Percentiles rank a stretch among this genome's conserved stretches.
Conservation (phyloP, 2,329 filamentous ascomycete species). For the Fusarium compactum region DNA sequence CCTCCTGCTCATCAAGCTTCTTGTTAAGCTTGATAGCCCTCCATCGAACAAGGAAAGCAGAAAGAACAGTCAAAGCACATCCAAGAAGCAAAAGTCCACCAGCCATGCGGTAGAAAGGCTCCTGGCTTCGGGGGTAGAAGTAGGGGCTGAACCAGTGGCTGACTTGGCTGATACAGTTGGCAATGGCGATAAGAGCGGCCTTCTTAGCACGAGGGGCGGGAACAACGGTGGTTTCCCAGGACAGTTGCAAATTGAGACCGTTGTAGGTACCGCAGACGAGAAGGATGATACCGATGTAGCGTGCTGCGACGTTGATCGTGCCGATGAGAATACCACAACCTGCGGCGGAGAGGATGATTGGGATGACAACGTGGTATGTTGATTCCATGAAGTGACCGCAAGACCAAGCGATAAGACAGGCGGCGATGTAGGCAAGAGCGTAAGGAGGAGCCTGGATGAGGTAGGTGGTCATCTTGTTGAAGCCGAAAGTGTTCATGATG, state of each 20-base stretch:
- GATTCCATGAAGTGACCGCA: constrained; percentile 54
- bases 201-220: constrained; percentile 56
- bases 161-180: constrained; percentile 55
- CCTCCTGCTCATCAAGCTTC: constrained; percentile 32
- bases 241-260: constrained; percentile 56
- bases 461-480: constrained; percentile 51
- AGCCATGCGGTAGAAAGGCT: constrained; percentile 49
- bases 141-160: constrained; percentile 60
- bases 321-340: constrained; percentile 58
- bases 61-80: constrained; percentile 8
- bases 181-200: constrained; percentile 58
- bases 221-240: constrained; percentile 58
- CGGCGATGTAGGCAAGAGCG: constrained; percentile 57
- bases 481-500: constrained; percentile 50
- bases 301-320: constrained; percentile 56
- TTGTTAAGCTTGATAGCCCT: constrained; percentile 16
- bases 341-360: constrained; percentile 52
- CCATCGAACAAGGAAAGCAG: constrained; percentile 12
- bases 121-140: constrained; percentile 51
- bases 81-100: constrained; percentile 39
- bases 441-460: constrained; percentile 58
- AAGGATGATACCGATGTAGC: constrained; percentile 58
- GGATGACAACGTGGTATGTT: constrained; percentile 56
- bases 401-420: constrained; percentile 54
- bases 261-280: constrained; percentile 55